Conservation (phyloP, 2,329 filamentous ascomycete species). For the Metarhizium sp. region DNA sequence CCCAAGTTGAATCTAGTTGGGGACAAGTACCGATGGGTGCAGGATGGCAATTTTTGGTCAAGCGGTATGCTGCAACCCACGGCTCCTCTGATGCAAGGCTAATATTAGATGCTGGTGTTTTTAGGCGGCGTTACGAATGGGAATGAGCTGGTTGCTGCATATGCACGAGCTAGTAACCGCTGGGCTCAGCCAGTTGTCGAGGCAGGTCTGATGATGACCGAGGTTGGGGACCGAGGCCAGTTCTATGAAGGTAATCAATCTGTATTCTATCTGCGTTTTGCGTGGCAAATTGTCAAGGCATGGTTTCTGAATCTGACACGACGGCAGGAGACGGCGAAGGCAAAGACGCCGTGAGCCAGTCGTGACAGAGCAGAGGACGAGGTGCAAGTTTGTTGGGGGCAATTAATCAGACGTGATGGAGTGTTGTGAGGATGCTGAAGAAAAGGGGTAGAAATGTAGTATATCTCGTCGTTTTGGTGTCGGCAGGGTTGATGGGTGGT, state of each 20-base stretch:
- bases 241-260: slow-evolving; percentile 29
- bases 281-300: slow-evolving; percentile 30
- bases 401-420: too few species aligned
- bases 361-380: neutral
- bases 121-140: slow-evolving; percentile 46
- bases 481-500: too few species aligned
- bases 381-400: neutral
- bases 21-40: slow-evolving; percentile 37
- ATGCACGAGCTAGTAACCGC: slow-evolving; percentile 32
- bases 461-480: too few species aligned
- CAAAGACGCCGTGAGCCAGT: neutral
- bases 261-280: slow-evolving; percentile 21
- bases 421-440: too few species aligned
- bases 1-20: slow-evolving; percentile 33
- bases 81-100: neutral
- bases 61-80: slow-evolving; percentile 30
- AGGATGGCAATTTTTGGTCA: slow-evolving; percentile 45
- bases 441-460: too few species aligned
- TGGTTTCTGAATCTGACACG: slow-evolving; percentile 11
- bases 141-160: slow-evolving; percentile 45
- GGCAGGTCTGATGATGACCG: slow-evolving; percentile 31
- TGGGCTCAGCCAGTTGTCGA: slow-evolving; percentile 36
- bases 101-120: neutral
- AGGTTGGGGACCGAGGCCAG: slow-evolving; percentile 39
- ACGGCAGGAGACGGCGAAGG: neutral